Evolutionary conservation across 2,329 filamentous ascomycete genomes (phyloP).

Genomic region (Xylariaceae sp.): DNA sequence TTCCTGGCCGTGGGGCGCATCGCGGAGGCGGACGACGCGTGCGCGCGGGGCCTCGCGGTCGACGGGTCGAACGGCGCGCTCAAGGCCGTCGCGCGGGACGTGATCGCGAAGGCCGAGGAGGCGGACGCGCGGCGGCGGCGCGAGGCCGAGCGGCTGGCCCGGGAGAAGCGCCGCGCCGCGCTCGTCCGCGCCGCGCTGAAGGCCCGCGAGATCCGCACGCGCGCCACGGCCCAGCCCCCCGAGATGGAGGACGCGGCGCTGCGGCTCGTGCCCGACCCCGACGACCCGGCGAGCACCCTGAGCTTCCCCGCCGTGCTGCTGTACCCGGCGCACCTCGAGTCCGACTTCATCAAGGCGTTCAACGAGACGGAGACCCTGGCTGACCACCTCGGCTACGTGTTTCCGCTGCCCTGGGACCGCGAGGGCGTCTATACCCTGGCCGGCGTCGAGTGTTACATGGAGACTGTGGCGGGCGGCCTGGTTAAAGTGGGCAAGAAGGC

Average conservation of each 20-base stretch:
- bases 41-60: constrained; percentile 72
- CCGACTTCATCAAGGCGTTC: constrained; percentile 90
- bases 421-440: constrained; percentile 49
- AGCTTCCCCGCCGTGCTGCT: constrained; percentile 81
- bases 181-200: constrained; percentile 70
- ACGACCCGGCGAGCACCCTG: constrained; percentile 74
- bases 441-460: constrained; percentile 85
- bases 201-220: constrained; percentile 72
- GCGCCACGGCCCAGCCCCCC: constrained; percentile 73
- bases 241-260: constrained; percentile 87
- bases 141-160: constrained; percentile 62
- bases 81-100: constrained; percentile 64
- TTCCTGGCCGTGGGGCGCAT: constrained; percentile 80
- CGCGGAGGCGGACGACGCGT: constrained; percentile 80
- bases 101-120: constrained; percentile 62
- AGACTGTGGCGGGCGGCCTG: constrained; percentile 78
- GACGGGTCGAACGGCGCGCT: constrained; percentile 74
- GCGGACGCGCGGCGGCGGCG: constrained; percentile 61
- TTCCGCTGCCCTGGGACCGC: constrained; percentile 87
- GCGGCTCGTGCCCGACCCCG: constrained; percentile 71
- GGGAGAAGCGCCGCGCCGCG: constrained; percentile 59
- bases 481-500: constrained; percentile 91
- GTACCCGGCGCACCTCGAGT: constrained; percentile 82
- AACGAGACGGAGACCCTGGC: constrained; percentile 75
- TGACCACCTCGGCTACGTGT: constrained; percentile 82